phyloP scores from a whole-genome alignment of 148 eudicot species.

The Heliamphora exappendiculata region DNA sequence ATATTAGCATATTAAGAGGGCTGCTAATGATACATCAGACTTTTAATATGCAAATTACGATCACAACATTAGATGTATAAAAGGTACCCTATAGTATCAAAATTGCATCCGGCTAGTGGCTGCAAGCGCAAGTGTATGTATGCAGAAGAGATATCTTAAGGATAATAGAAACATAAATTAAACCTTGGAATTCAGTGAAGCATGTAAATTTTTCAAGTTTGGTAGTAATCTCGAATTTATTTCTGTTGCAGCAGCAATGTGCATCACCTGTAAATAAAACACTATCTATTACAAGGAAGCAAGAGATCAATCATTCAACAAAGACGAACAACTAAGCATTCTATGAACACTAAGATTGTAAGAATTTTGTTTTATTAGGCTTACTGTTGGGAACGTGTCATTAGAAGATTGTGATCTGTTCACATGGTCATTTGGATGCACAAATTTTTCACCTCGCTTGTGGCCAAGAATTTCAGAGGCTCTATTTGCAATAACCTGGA shows the following conservation, averaged over 20 bases:
- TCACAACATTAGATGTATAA: background rate
- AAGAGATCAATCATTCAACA: background rate
- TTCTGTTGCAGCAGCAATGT: constrained; percentile 95
- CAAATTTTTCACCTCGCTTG: constrained; percentile 80
- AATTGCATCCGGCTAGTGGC: background rate
- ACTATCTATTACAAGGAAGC: constrained; percentile 10
- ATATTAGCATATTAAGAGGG: no score
- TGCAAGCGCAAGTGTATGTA: no score
- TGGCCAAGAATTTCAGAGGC: constrained; percentile 98
- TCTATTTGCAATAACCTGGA: constrained; percentile 95
- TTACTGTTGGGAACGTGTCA: constrained; percentile 97
- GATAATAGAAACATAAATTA: background rate
- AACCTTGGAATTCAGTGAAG: constrained; percentile 81
- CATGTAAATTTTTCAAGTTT: constrained; percentile 71
- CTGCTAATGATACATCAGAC: background rate
- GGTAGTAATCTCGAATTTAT: constrained; percentile 80
- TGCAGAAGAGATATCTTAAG: background rate
- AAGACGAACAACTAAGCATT: background rate
- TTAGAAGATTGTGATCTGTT: constrained; percentile 98
- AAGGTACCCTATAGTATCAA: background rate
- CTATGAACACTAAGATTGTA: background rate
- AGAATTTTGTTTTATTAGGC: constrained; percentile 12
- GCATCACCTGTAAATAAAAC: constrained; percentile 70
- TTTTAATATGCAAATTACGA: background rate
- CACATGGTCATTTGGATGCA: constrained; percentile 99